Evolutionary conservation across 352 stramenopile species (phyloP), one percentile per base, ranked within the genome.

Genomic region (Globisporangium apiculatum): DNA sequence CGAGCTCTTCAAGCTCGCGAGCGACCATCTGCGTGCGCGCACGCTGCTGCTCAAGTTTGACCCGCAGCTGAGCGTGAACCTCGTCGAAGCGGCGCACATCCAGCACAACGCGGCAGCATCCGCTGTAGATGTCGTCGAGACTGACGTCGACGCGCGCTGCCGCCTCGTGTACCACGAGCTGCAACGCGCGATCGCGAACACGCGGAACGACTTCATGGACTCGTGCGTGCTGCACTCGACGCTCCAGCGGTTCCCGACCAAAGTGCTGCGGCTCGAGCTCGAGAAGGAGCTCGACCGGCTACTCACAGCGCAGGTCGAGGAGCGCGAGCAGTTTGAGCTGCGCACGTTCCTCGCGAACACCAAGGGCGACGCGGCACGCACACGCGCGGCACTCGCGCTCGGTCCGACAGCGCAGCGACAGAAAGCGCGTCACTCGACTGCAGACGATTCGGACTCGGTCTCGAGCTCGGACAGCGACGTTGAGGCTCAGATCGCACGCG

Each of bases 281-380:
- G 89, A 98, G 50, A 89, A 91, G 18, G 91, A 97, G 50, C 74
- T 98, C 8, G 91, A 98, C 71, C 71, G 83, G 5, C 58, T 98
- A 46, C 65, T 98, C 7, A 75, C 86, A 31, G 75, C 83, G 43
- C 93, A 98, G 60, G 86, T 97, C 35, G 64, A 65, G 9, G 80
- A 94, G 60, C 71, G 73, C 4, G 82, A 94, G 64, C 61, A 74
- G 24, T 86, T 79, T 43, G 78, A 90, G 42, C 51, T 83, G 6
- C 47, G 63, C n/a, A 72, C 70, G 6, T 79, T 86, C 48, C 67
- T 87, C n/a, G 36, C 67, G 11, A 55, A 49, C 45, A n/a, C 45
- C 15, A 49, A 49, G 6, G 31, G 56, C 18, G 55, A 58, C 10
- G 67, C 57, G 11, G 60, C 66, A 37, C 52, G 49, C 9, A 61